Evolutionary conservation across 2,329 filamentous ascomycete genomes (phyloP), one percentile per base, ranked within the genome.

Genomic region (Pseudopithomyces maydicus): DNA sequence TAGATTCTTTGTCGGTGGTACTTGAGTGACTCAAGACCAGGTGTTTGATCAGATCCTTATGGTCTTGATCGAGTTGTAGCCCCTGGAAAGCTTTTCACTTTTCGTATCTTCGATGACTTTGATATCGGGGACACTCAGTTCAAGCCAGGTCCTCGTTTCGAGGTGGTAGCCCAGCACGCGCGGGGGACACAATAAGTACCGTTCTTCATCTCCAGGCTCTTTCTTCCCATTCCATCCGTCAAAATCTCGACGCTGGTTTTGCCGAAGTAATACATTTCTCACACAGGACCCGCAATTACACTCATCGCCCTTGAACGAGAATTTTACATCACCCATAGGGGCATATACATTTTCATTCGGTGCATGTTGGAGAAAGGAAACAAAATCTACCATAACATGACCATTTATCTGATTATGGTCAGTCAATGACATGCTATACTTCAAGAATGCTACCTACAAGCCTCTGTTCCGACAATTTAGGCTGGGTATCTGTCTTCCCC

Each of bases 151-250:
- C 20, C 48, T 47, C 0, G 54, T 33, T 7, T 44, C 38, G 17
- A 59, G 53, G 33, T 56, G 57, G 41, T 62, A 62, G 7, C 57
- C 59, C 6, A 56, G 17, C 6, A 62, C 54, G 3, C 54, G 48
- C 6, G 57, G 59, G 22, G 59, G 57, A 26, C 57, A 62, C 23
- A 62, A 1, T 7, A 62, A 29, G 29, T 56, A 56, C 43, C 57
- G 54, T 22, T 57, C 46, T 1, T 39, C 33, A 14, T 33, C 23
- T 39, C 7, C 15, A 10, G 23, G 38, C 32, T 14, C 11, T 17
- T 48, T 39, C 7, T 62, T 41, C 11, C 11, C 14, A 6, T 14
- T 11, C 10, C 43, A 41, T 12, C 26, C 35, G 22, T 59, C 51
- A 41, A 48, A 57, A 14, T 49, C 15, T 19, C 43, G n/a, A 19